phyloP scores from a whole-genome alignment of 805 yeast species.

The Tanozyma kutaoensis region DNA sequence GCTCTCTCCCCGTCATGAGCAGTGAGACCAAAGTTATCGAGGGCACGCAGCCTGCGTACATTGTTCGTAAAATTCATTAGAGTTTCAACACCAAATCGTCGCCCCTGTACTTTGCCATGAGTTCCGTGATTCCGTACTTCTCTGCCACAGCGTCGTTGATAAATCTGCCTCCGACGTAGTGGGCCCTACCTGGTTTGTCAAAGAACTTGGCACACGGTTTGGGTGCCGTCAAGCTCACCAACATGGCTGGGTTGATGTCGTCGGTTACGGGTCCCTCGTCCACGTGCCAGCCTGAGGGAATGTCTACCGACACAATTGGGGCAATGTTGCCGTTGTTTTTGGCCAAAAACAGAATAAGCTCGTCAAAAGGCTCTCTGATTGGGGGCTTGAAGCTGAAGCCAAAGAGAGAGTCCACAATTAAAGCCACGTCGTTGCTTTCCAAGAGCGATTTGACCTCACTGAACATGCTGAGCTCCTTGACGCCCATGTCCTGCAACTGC shows the following conservation, averaged over 20 bases:
- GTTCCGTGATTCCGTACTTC: conserved; percentile 55
- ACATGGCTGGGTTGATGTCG: conserved; percentile 44
- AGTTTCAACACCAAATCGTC: conserved; percentile 26
- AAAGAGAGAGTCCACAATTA: conserved; percentile 66
- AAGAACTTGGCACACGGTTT: conserved; percentile 66
- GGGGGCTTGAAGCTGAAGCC: conserved; percentile 94
- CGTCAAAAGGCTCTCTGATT: conserved; percentile 63
- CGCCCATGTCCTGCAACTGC: conserved; percentile 55
- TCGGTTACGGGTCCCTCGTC: conserved; percentile 47
- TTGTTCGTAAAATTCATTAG: conserved; percentile 1
- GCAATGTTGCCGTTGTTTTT: conserved; percentile 25
- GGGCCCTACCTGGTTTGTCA: conserved; percentile 23
- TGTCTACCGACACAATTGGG: conserved; percentile 73
- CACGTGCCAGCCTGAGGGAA: conserved; percentile 97
- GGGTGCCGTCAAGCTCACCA: conserved; percentile 87
- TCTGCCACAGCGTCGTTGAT: conserved; percentile 52
- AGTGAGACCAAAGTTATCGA: background rate
- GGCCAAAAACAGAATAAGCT: conserved; percentile 13
- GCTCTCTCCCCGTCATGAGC: background rate
- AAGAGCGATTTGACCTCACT: conserved; percentile 12
- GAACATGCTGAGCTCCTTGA: conserved; percentile 37
- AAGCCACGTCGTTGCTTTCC: conserved; percentile 11
- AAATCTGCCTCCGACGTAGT: conserved; percentile 88
- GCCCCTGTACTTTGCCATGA: conserved; percentile 14
- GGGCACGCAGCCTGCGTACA: background rate